Conservation (phyloP, 352 stramenopile species). For the Phytophthora fragariae region DNA sequence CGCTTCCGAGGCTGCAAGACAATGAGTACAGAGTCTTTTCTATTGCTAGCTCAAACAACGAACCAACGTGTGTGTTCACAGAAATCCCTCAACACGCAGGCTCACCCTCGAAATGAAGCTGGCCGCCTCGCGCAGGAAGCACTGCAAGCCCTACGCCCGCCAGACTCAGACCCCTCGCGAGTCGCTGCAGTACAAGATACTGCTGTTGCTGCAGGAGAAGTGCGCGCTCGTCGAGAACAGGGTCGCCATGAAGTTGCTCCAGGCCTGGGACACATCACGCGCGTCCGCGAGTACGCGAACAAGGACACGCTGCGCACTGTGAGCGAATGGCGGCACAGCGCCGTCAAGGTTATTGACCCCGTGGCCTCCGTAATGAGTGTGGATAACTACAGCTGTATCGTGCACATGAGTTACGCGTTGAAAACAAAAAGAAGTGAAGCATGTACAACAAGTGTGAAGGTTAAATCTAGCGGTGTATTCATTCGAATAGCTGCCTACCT, state of each 20-base stretch:
- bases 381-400: too few species aligned
- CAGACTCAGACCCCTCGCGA: background rate
- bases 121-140: slow-evolving; percentile 17
- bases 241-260: slow-evolving; percentile 33
- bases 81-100: slow-evolving; percentile 39
- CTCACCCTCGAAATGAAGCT: slow-evolving; percentile 42
- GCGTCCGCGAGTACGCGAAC: slow-evolving; percentile 48
- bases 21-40: slow-evolving; percentile 34
- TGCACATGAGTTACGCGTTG: too few species aligned
- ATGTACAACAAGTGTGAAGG: too few species aligned
- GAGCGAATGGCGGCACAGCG: slow-evolving; percentile 49
- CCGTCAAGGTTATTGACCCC: slow-evolving; percentile 31
- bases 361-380: too few species aligned
- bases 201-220: slow-evolving; percentile 33
- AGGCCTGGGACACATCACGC: slow-evolving; percentile 38
- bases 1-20: slow-evolving; percentile 47
- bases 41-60: background rate
- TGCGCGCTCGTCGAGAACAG: slow-evolving; percentile 33
- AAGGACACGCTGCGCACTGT: slow-evolving; percentile 38
- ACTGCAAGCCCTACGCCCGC: slow-evolving; percentile 26
- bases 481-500: too few species aligned
- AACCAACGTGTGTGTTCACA: slow-evolving; percentile 27
- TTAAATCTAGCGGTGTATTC: too few species aligned
- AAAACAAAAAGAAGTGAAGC: too few species aligned
- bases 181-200: slow-evolving; percentile 17